Evolutionary conservation across 2,329 filamentous ascomycete genomes (phyloP).

Genomic region (Alternaria sp.): DNA sequence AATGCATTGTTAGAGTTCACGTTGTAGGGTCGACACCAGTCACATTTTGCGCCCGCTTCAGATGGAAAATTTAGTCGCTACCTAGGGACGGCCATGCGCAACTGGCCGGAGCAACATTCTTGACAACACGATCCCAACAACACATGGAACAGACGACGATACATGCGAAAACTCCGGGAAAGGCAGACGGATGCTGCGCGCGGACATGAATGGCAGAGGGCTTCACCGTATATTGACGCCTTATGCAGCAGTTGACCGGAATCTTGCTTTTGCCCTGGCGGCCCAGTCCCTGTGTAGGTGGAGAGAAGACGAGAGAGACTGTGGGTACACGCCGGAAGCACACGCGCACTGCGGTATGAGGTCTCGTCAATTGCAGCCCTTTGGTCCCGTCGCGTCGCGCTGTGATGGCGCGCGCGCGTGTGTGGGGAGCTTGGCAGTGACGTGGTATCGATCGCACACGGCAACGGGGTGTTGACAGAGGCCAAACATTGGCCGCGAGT

Average conservation of each 20-base stretch:
- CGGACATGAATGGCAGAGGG: background rate
- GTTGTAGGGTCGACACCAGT: constrained; percentile 7
- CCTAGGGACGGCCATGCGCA: background rate
- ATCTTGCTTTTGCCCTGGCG: background rate
- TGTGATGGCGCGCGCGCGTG: constrained; percentile 23
- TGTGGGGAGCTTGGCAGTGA: constrained; percentile 38
- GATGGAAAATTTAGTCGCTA: constrained; percentile 17
- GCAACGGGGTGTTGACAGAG: constrained; percentile 45
- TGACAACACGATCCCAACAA: background rate
- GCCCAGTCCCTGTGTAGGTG: background rate
- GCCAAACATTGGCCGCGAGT: constrained; percentile 26
- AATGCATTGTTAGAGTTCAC: background rate
- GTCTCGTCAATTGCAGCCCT: background rate
- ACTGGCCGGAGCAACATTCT: background rate
- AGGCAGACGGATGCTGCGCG: background rate
- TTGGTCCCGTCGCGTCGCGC: constrained; percentile 25
- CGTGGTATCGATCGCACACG: constrained; percentile 33
- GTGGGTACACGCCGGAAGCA: background rate
- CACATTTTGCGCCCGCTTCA: constrained; percentile 9
- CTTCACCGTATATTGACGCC: background rate
- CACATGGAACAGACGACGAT: background rate
- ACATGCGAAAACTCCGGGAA: background rate
- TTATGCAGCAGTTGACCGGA: background rate
- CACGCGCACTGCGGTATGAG: background rate
- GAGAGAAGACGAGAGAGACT: background rate